Percentiles rank a stretch among this genome's conserved stretches.
Evolutionary conservation across 192 early-diverging fungal genomes (phyloP).

Genomic region (Obelidium mucronatum): DNA sequence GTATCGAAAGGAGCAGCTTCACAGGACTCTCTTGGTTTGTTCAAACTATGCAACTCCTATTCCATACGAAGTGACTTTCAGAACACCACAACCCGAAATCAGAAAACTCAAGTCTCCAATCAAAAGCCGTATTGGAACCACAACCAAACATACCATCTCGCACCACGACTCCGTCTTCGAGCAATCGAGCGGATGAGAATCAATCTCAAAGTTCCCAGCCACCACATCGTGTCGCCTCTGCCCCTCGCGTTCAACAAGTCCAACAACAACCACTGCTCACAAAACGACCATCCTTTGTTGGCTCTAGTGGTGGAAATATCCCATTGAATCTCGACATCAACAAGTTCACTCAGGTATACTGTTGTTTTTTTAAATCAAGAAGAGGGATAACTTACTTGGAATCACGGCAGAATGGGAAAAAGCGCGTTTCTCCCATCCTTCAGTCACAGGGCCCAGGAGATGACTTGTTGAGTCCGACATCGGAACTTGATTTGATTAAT

Average conservation of each 20-base stretch:
- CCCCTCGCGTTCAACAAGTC: not conserved
- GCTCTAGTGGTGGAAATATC: slow-evolving; percentile 40
- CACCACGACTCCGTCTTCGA: not conserved
- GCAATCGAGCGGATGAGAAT: not conserved
- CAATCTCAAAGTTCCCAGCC: not conserved
- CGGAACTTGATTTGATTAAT: slow-evolving; percentile 50
- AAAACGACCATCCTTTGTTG: slow-evolving; percentile 38
- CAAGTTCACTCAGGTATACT: slow-evolving; percentile 46
- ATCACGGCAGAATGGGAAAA: not conserved
- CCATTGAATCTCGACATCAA: slow-evolving; percentile 53
- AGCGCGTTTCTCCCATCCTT: not conserved
- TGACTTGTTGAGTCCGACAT: not conserved
- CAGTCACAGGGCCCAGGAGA: not conserved
- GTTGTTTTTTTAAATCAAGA: not conserved
- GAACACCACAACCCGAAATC: no score
- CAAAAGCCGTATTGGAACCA: not conserved
- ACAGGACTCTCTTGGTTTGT: no score
- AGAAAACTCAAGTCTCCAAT: no score
- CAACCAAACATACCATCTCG: slow-evolving; percentile 6
- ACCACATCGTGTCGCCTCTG: not conserved
- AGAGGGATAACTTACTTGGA: no score
- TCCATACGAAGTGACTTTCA: no score
- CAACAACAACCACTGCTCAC: slow-evolving; percentile 4
- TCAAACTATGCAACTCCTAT: no score
- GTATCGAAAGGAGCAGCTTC: no score